Evolutionary conservation across 2,329 filamentous ascomycete species (phyloP).

Genomic region (Ophiostoma australiae): DNA sequence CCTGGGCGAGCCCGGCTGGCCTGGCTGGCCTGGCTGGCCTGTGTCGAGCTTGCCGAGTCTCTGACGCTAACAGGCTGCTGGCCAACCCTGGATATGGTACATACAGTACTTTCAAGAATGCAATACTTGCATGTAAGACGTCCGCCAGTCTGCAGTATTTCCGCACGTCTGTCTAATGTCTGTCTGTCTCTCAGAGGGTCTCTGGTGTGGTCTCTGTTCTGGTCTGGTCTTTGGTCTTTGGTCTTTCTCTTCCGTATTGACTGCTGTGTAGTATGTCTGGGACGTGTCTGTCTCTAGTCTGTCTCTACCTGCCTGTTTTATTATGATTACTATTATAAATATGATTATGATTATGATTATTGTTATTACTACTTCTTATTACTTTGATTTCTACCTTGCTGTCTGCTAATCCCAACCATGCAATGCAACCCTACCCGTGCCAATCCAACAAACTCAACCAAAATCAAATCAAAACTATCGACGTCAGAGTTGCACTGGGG

Average conservation of each 20-base stretch:
- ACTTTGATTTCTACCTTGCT: too few species aligned
- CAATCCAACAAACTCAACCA: neutral
- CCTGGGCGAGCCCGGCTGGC: too few species aligned
- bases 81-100: neutral
- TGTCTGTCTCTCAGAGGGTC: neutral
- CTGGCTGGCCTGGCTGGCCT: too few species aligned
- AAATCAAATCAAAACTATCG: neutral
- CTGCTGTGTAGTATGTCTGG: neutral
- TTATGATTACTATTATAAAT: too few species aligned
- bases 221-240: too few species aligned
- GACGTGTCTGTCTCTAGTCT: neutral
- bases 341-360: too few species aligned
- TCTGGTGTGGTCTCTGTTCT: too few species aligned
- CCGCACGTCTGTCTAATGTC: neutral
- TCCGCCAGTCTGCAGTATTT: conserved; percentile 4
- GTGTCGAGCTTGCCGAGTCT: too few species aligned
- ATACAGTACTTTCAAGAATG: neutral
- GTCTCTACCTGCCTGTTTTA: too few species aligned
- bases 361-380: neutral
- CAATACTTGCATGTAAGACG: neutral
- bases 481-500: neutral
- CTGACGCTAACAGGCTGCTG: neutral
- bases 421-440: neutral
- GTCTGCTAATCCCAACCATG: neutral
- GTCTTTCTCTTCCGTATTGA: neutral